Conservation (phyloP, 345 rosid genomes). For the Eucalyptus sp. region DNA sequence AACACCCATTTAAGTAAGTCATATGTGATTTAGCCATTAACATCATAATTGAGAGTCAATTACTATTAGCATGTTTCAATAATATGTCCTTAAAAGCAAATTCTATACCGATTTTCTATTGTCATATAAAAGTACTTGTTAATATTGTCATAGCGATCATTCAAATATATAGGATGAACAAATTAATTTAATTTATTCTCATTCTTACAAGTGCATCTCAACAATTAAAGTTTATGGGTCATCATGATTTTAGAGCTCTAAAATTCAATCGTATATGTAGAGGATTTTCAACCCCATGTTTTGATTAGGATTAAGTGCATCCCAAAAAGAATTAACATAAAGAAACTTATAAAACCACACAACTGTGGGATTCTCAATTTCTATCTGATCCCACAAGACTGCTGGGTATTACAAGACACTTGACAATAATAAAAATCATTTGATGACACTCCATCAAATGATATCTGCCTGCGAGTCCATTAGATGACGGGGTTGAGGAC, state of each 20-base stretch:
- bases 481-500: constrained; percentile 18
- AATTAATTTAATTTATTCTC: too few relatives aligned
- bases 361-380: too few relatives aligned
- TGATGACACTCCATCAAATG: neutral
- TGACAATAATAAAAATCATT: neutral
- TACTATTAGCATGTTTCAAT: too few relatives aligned
- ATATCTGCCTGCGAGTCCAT: constrained; percentile 13
- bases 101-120: neutral
- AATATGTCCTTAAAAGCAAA: neutral
- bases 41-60: too few relatives aligned
- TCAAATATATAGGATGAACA: too few relatives aligned
- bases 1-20: too few relatives aligned
- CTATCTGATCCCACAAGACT: neutral
- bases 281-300: neutral
- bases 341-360: too few relatives aligned
- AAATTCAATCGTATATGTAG: neutral
- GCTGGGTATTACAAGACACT: neutral
- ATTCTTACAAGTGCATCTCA: neutral
- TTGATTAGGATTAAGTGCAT: too few relatives aligned
- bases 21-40: too few relatives aligned
- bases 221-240: neutral
- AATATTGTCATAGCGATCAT: neutral
- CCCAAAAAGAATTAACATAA: too few relatives aligned
- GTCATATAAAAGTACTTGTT: neutral
- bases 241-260: neutral